These are phyloP conservation scores for Delonix regia DNA, from an alignment of 306 rosid species.

Conservation along the genomic window DNA sequence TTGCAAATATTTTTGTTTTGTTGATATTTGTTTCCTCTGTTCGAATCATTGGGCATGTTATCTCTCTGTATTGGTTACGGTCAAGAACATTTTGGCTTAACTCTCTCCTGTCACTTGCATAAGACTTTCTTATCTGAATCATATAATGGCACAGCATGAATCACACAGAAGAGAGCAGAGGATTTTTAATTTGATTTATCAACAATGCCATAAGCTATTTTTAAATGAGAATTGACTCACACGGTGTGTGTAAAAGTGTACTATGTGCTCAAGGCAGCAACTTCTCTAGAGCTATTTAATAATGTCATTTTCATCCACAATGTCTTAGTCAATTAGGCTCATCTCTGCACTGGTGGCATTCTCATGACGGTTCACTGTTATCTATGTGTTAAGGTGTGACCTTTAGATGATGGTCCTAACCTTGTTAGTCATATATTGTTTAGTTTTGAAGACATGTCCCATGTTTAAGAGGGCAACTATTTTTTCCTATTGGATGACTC, in stretches of 20 bases:
- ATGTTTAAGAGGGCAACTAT: neutral
- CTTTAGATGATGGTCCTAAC: neutral
- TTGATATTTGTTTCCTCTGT: slow-evolving; percentile 27
- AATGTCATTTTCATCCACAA: neutral
- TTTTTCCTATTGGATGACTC: neutral
- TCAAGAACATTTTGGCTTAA: slow-evolving; percentile 20
- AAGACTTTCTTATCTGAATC: slow-evolving; percentile 8
- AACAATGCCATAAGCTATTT: slow-evolving; percentile 23
- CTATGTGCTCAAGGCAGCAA: neutral
- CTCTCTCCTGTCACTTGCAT: slow-evolving; percentile 10
- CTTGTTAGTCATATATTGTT: neutral
- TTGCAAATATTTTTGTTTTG: slow-evolving; percentile 22
- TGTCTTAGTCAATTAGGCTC: slow-evolving; percentile 4
- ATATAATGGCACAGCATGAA: slow-evolving; percentile 4
- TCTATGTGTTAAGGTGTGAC: neutral
- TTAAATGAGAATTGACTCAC: neutral
- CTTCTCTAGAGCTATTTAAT: neutral
- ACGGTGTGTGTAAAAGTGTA: neutral
- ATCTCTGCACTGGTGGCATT: neutral
- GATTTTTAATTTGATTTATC: slow-evolving; percentile 9
- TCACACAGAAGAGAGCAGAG: slow-evolving; percentile 4
- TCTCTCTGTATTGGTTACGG: neutral
- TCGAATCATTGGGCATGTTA: slow-evolving; percentile 5
- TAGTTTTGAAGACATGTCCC: neutral
- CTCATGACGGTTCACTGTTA: neutral